These are phyloP conservation scores for Lindgomyces ingoldianus DNA, from an alignment of 495 filamentous ascomycete genomes.

Conservation along the genomic window DNA sequence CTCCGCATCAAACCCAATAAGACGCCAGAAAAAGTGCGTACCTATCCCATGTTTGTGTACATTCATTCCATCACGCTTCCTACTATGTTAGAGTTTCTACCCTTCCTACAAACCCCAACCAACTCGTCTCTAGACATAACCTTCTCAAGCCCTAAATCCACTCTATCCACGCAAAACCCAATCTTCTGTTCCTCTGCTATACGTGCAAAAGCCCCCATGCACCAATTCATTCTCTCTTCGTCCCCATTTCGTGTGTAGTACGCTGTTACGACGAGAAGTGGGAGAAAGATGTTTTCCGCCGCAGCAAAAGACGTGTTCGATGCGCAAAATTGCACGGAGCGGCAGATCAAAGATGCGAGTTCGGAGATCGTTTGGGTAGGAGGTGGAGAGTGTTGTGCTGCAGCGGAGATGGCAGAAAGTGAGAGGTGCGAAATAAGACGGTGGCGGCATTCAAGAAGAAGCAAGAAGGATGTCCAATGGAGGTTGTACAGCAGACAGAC, in stretches of 20 bases:
- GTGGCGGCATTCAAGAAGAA: slow-evolving; percentile 17
- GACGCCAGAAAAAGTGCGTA: too few species aligned
- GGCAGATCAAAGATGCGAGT: slow-evolving; percentile 27
- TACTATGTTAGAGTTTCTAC: too few species aligned
- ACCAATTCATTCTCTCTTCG: slow-evolving; percentile 22
- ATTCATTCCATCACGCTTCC: too few species aligned
- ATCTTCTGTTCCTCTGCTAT: slow-evolving; percentile 27
- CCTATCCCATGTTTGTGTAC: too few species aligned
- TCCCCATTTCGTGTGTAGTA: slow-evolving; percentile 21
- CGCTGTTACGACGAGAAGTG: slow-evolving; percentile 4
- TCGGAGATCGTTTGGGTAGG: slow-evolving; percentile 8
- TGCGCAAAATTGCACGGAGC: slow-evolving; percentile 27
- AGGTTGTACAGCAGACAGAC: slow-evolving; percentile 23
- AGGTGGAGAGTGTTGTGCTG: background rate
- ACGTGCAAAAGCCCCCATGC: slow-evolving; percentile 2
- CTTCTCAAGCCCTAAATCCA: too few species aligned
- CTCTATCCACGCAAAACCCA: too few species aligned
- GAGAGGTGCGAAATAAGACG: slow-evolving; percentile 2
- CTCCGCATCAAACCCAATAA: too few species aligned
- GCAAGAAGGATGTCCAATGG: slow-evolving; percentile 24
- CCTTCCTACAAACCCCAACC: too few species aligned
- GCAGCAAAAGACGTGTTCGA: slow-evolving; percentile 11
- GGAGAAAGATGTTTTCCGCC: slow-evolving; percentile 26
- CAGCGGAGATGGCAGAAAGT: background rate
- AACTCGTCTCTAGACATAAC: too few species aligned